Percentiles rank a stretch among this genome's conserved stretches.
Evolutionary conservation across 1,284 basidiomycete genomes (phyloP).

Genomic region (Ustilago bromivora): DNA sequence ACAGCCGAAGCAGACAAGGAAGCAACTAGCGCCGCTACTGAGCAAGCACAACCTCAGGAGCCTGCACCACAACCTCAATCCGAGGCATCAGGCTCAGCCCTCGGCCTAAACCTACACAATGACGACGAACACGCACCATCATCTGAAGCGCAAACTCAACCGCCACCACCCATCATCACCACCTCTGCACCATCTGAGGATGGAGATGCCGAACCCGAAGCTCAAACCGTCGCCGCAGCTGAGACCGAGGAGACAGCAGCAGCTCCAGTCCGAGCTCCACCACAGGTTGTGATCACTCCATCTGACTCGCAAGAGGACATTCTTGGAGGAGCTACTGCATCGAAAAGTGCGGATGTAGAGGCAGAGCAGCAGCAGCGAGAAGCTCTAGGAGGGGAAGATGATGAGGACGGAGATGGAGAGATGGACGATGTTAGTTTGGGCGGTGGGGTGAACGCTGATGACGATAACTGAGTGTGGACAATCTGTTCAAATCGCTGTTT

Average conservation of each 20-base stretch:
- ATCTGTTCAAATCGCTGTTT: neutral
- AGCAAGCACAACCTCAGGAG: neutral
- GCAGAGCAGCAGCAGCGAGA: neutral
- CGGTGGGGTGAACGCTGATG: constrained; percentile 15
- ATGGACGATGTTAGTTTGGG: constrained; percentile 51
- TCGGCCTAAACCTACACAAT: constrained; percentile 18
- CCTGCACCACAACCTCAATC: neutral
- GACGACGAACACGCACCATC: constrained; percentile 5
- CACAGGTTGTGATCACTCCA: constrained; percentile 40
- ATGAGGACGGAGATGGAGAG: constrained; percentile 43
- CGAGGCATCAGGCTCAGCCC: constrained; percentile 28
- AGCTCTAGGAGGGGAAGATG: neutral
- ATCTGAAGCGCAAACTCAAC: neutral
- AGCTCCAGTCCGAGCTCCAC: constrained; percentile 14
- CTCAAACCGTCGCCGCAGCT: neutral
- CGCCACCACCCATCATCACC: constrained; percentile 36
- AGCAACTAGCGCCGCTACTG: constrained; percentile 1
- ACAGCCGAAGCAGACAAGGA: constrained; percentile 1
- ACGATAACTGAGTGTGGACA: constrained; percentile 6
- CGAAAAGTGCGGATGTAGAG: neutral
- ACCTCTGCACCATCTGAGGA: constrained; percentile 43
- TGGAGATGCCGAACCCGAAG: constrained; percentile 11
- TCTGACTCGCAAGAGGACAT: constrained; percentile 22
- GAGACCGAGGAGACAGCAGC: neutral
- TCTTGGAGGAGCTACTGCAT: neutral